Evolutionary conservation across 2,329 filamentous ascomycete species (phyloP), one percentile per base, ranked within the genome.

Genomic region (Pyrenochaeta sp.): DNA sequence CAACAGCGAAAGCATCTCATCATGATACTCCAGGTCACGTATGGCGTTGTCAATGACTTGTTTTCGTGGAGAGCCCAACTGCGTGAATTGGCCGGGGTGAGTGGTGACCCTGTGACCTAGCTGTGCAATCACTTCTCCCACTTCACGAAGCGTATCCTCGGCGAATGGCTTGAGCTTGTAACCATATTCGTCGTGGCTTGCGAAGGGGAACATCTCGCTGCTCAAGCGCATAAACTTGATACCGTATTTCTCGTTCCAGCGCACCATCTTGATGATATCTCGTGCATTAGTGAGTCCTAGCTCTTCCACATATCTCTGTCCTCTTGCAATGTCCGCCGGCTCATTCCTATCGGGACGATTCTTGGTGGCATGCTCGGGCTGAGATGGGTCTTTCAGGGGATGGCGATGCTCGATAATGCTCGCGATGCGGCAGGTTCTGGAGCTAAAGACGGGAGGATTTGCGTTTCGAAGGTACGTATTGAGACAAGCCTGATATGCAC

Each of bases 181-280:
- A 0, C 93, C 94, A 65, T 96, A 90, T 61, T 92, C 90, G 25
- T 86, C 85, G 71, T 98, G 94, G 64, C 91, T 96, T 1, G 94
- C 94, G 75, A 97, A 97, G 0, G 94, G 94, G 64, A 98, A 98
- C 91, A 97, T 97, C 68, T 97, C 94, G 53, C 92, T 96, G 66
- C 92, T 96, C 22, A 98, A 82, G 1, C 94, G 87, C 86, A 98
- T 87, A 75, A 98, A 97, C 66, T 88, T 93, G 78, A 98, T 98
- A 39, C 90, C 89, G 64, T 94, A 97, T 66, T 88, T 91, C 64
- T 96, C 90, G 72, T 98, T 97, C 94, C 94, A 98, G 1, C 88
- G 85, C 8, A 97, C 72, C 87, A 97, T 92, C 77, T 96, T 96
- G 56, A 85, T 80, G 32, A 97, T 87, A 68, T 98, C 94, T 40